These are phyloP conservation scores for Ceratocystiopsis sp. DNA, from an alignment of 2,329 filamentous ascomycete genomes.

Conservation along the genomic window DNA sequence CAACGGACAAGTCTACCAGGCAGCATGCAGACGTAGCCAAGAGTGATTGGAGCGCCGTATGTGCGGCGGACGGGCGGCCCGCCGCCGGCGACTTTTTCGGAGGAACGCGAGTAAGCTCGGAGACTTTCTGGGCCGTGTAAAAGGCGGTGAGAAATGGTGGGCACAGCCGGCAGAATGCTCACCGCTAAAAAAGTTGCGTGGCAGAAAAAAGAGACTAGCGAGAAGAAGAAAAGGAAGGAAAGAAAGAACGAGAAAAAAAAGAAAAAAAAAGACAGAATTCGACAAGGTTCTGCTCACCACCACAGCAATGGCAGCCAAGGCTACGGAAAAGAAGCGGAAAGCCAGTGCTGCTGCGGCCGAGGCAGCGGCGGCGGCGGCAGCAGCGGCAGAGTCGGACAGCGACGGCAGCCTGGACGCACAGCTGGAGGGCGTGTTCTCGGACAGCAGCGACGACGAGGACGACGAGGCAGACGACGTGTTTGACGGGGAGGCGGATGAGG, in stretches of 20 bases:
- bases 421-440: constrained; percentile 38
- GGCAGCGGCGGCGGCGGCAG: constrained; percentile 29
- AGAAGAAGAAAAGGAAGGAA: too few relatives aligned
- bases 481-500: constrained; percentile 25
- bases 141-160: background rate
- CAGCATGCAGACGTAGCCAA: too few relatives aligned
- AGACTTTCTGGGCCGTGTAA: too few relatives aligned
- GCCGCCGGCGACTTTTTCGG: too few relatives aligned
- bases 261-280: background rate
- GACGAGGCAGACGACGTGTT: constrained; percentile 26
- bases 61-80: too few relatives aligned
- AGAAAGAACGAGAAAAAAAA: too few relatives aligned
- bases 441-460: constrained; percentile 40
- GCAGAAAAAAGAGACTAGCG: too few relatives aligned
- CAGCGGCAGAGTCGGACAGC: constrained; percentile 35
- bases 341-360: constrained; percentile 37
- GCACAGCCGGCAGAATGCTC: background rate
- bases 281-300: constrained; percentile 10
- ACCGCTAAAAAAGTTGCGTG: constrained; percentile 11
- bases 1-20: too few relatives aligned
- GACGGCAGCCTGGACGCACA: constrained; percentile 36
- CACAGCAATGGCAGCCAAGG: constrained; percentile 16
- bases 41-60: too few relatives aligned
- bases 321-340: constrained; percentile 40
- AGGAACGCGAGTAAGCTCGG: too few relatives aligned